Evolutionary conservation across 2,329 filamentous ascomycete species (phyloP).

Genomic region (Penicillium brasilianum): DNA sequence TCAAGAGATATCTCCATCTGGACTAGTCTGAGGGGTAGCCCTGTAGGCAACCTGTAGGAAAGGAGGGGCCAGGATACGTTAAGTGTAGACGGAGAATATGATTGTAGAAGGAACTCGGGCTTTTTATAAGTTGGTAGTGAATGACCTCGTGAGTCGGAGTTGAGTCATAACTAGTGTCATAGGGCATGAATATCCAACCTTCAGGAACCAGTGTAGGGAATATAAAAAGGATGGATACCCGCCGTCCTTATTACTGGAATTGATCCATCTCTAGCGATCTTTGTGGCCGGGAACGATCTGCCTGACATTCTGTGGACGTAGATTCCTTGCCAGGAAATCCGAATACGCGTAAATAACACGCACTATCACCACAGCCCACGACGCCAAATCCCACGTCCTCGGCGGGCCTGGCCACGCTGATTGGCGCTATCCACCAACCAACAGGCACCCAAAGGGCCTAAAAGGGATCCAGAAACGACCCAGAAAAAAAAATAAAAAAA

Average conservation of each 20-base stretch:
- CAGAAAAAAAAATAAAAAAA: background rate
- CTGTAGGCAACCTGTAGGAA: background rate
- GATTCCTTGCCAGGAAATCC: constrained; percentile 13
- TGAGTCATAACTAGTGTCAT: constrained; percentile 1
- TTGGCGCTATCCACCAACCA: constrained; percentile 1
- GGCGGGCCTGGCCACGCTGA: constrained; percentile 3
- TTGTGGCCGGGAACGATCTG: background rate
- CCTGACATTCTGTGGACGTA: background rate
- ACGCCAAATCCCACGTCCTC: constrained; percentile 14
- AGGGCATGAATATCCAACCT: background rate
- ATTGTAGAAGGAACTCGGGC: background rate
- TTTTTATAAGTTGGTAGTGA: background rate
- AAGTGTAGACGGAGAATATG: background rate
- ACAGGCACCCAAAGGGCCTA: constrained; percentile 2
- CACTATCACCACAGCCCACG: constrained; percentile 17
- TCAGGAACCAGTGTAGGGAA: background rate
- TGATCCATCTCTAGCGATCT: too few species aligned
- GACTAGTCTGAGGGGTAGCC: constrained; percentile 34
- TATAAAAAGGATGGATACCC: background rate
- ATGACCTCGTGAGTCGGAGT: background rate
- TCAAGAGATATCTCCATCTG: constrained; percentile 27
- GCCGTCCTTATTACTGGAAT: background rate
- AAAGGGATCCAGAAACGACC: constrained; percentile 1
- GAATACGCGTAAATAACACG: constrained; percentile 18
- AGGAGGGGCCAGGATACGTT: constrained; percentile 7